Evolutionary conservation across 2,329 filamentous ascomycete genomes (phyloP), one percentile per base, ranked within the genome.

Genomic region (Cladophialophora chaetospira): DNA sequence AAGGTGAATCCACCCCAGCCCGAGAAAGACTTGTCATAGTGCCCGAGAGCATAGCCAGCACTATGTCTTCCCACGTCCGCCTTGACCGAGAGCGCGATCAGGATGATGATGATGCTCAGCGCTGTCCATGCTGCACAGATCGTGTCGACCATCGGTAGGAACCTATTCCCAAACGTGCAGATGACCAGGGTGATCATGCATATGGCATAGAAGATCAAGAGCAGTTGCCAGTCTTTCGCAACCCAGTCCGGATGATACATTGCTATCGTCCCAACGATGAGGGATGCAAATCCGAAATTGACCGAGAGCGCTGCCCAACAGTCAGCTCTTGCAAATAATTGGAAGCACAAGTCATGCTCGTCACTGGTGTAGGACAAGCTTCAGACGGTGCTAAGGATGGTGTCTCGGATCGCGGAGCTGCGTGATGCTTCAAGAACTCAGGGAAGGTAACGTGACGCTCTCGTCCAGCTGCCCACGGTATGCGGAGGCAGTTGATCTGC

Each of bases 171-270:
- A 33, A 88, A 79, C 1, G 83, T 77, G 61, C 87, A 89, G 52
- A 89, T 82, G 43, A 82, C 67, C 62, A 89, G 84, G 59, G 82
- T 85, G 17, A 85, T 63, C 1, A 90, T 65, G 17, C 85, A 88
- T 61, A 90, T 78, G 46, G 75, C 86, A 64, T 88, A 80, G 73
- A 91, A 90, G 61, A 89, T 84, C 19, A 91, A 75, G 56, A 88
- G 84, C 15, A 88, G 76, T 70, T 91, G 87, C 77, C 87, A 91
- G 25, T 76, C 69, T 40, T 77, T 78, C 43, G 80, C 72, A 0
- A 67, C 72, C 68, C 79, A 83, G 55, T 79, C 75, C 0, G 80
- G 79, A 51, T 82, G 77, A 63, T 79, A 85, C 63, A 85, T 77
- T 2, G 77, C 75, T 3, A 82, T 68, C 0, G 76, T 77, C 0